A percentile compares a stretch with the other conserved stretches of the same genome.
Evolutionary conservation across 2,329 filamentous ascomycete genomes (phyloP).

Genomic region (Ilyonectria sp.): DNA sequence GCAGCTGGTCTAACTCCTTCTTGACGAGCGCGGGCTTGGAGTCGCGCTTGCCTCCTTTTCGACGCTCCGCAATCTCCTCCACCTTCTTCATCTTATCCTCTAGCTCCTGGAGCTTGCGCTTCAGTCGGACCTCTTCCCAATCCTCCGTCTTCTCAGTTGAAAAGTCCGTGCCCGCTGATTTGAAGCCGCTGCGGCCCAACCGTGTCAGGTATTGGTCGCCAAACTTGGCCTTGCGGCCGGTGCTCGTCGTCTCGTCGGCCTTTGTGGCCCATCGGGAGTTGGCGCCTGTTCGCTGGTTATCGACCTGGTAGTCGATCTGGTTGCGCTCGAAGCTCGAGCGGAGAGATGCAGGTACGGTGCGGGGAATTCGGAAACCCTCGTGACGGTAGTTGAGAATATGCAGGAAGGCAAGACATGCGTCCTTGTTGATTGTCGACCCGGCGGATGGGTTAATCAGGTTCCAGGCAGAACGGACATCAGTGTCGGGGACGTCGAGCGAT

Average conservation of each 20-base stretch:
- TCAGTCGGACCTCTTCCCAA: conserved; percentile 96
- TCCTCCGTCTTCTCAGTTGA: conserved; percentile 88
- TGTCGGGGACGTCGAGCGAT: conserved; percentile 80
- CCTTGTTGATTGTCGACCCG: conserved; percentile 87
- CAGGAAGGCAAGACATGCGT: conserved; percentile 93
- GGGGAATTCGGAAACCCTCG: conserved; percentile 94
- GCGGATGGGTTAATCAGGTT: conserved; percentile 97
- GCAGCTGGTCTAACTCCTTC: conserved; percentile 90
- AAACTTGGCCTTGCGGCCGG: conserved; percentile 95
- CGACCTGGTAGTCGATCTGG: conserved; percentile 95
- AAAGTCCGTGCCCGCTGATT: conserved; percentile 91
- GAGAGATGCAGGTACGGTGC: conserved; percentile 91
- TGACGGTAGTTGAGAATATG: conserved; percentile 97
- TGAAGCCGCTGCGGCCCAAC: conserved; percentile 86
- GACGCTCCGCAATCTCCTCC: conserved; percentile 79
- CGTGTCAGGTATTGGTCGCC: conserved; percentile 96
- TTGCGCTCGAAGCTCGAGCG: conserved; percentile 94
- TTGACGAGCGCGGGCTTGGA: conserved; percentile 93
- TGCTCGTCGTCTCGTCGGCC: conserved; percentile 84
- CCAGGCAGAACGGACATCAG: conserved; percentile 92
- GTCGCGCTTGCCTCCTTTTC: conserved; percentile 76
- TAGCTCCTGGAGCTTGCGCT: conserved; percentile 91
- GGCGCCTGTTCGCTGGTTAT: conserved; percentile 76
- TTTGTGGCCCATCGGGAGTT: conserved; percentile 85
- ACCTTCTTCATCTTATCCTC: conserved; percentile 90